Evolutionary conservation across 192 early-diverging fungal genomes (phyloP).

Genomic region (Podila horticola): DNA sequence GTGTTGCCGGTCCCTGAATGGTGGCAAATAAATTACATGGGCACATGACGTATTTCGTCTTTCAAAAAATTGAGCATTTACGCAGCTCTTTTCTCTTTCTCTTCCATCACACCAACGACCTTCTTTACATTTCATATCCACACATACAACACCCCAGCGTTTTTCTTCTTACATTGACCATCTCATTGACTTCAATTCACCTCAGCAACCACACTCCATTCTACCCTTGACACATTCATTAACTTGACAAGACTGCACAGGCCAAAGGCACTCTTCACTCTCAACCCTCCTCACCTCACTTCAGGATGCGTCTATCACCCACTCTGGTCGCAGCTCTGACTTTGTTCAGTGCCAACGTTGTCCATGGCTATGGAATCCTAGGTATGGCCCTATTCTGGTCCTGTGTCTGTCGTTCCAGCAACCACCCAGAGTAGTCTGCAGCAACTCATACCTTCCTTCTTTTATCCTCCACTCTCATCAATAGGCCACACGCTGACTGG

Average conservation of each 20-base stretch:
- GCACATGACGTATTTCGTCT: too few relatives aligned
- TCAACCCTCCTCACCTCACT: not conserved
- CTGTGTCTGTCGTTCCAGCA: not conserved
- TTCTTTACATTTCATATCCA: not conserved
- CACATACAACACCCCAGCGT: not conserved
- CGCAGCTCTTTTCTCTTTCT: not conserved
- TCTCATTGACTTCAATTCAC: too few relatives aligned
- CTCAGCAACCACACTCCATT: not conserved
- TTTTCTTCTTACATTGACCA: not conserved
- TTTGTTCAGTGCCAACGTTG: conserved; percentile 10
- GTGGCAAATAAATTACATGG: too few relatives aligned
- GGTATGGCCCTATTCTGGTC: conserved; percentile 1
- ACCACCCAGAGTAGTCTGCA: too few relatives aligned
- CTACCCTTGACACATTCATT: not conserved
- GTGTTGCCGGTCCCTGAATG: too few relatives aligned
- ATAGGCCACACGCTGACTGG: conserved; percentile 48
- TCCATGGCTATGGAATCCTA: conserved; percentile 38
- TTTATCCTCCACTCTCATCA: not conserved
- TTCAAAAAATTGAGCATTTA: too few relatives aligned
- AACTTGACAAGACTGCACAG: not conserved
- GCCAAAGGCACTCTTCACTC: not conserved
- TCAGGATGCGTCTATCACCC: conserved; percentile 5
- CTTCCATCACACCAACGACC: not conserved
- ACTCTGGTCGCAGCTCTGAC: conserved; percentile 3
- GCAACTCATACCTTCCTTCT: not conserved